These are phyloP conservation scores for Ascobolus immersus DNA, from an alignment of 495 filamentous ascomycete species.

Conservation along the genomic window DNA sequence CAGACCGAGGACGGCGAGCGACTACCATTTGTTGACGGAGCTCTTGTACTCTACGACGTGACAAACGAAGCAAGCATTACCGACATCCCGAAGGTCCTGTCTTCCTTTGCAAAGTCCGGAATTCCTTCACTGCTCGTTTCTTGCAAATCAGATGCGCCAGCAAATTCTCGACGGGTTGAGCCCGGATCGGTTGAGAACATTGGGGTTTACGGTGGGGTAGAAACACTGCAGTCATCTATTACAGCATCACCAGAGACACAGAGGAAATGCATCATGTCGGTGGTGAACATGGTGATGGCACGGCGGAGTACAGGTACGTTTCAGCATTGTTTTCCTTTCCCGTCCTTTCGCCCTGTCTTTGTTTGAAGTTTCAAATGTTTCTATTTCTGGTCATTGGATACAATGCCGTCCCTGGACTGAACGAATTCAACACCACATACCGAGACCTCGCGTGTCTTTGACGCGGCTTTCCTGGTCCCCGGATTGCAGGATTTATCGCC, in stretches of 20 bases:
- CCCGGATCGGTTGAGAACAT: conserved; percentile 32
- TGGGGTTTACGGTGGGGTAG: conserved; percentile 33
- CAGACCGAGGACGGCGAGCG: conserved; percentile 26
- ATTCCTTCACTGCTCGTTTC: conserved; percentile 56
- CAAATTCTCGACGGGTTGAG: conserved; percentile 32
- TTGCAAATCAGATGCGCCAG: conserved; percentile 57
- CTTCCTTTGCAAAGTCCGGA: conserved; percentile 40
- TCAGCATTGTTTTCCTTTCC: conserved; percentile 2
- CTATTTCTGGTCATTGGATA: too few species aligned
- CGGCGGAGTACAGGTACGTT: conserved; percentile 38
- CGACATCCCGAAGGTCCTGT: conserved; percentile 39
- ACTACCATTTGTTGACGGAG: conserved; percentile 55
- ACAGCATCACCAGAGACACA: conserved; percentile 40
- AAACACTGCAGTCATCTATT: conserved; percentile 45
- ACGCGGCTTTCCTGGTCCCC: too few species aligned
- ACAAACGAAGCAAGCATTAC: conserved; percentile 44
- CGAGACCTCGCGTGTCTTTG: too few species aligned
- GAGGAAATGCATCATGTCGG: conserved; percentile 50
- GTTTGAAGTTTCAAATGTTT: too few species aligned
- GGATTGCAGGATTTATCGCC: too few species aligned
- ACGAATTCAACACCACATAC: too few species aligned
- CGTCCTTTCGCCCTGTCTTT: too few species aligned
- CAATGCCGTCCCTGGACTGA: too few species aligned
- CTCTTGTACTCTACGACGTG: conserved; percentile 63
- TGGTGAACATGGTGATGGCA: conserved; percentile 42